Evolutionary conservation across 768 basidiomycete species (phyloP).

Genomic region (Lentinula lateritia): DNA sequence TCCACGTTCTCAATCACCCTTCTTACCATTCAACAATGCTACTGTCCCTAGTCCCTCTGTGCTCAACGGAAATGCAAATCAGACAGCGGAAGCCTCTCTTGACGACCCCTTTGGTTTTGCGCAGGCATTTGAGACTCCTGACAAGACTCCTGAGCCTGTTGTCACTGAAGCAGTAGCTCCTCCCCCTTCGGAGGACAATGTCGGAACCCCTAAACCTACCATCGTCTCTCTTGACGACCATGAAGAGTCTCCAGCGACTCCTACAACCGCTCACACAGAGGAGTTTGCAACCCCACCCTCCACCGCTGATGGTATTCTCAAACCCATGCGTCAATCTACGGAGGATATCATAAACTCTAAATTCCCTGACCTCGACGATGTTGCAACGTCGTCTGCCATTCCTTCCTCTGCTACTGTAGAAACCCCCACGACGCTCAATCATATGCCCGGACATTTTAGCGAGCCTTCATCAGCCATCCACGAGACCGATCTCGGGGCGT

Average conservation of each 20-base stretch:
- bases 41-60: slow-evolving; percentile 30
- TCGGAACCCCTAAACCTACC: slow-evolving; percentile 12
- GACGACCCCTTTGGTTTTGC: slow-evolving; percentile 54
- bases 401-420: slow-evolving; percentile 3
- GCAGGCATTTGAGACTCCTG: slow-evolving; percentile 20
- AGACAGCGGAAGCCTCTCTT: slow-evolving; percentile 1
- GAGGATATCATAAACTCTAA: slow-evolving; percentile 30
- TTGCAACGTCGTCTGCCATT: slow-evolving; percentile 8
- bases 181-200: slow-evolving; percentile 2
- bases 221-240: slow-evolving; percentile 11
- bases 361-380: slow-evolving; percentile 33
- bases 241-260: slow-evolving; percentile 12
- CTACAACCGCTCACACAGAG: slow-evolving; percentile 40
- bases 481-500: slow-evolving; percentile 48
- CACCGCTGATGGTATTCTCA: slow-evolving; percentile 24
- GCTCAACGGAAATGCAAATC: slow-evolving; percentile 16
- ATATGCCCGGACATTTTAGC: slow-evolving; percentile 12
- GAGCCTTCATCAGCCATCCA: slow-evolving; percentile 16
- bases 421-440: not conserved
- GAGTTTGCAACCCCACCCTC: slow-evolving; percentile 59
- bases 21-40: slow-evolving; percentile 42
- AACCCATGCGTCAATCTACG: slow-evolving; percentile 20
- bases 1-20: slow-evolving; percentile 56
- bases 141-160: slow-evolving; percentile 2
- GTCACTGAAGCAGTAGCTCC: slow-evolving; percentile 6